Evolutionary conservation across 2,329 filamentous ascomycete genomes (phyloP).

Genomic region (Nemania sp.): DNA sequence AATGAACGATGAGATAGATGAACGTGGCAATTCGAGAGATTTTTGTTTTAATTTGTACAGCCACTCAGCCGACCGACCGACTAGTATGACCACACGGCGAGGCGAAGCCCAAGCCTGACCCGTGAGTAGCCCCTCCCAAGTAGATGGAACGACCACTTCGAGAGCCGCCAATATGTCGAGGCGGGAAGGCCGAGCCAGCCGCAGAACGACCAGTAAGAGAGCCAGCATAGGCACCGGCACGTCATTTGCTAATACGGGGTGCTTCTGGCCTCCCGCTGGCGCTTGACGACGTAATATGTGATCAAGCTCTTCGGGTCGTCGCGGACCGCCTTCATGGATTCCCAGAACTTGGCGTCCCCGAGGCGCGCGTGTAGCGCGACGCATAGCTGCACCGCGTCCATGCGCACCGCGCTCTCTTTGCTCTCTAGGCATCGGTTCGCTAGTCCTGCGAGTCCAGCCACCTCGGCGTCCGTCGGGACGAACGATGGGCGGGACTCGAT

Average conservation of each 20-base stretch:
- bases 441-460: conserved; percentile 55
- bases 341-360: conserved; percentile 69
- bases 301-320: conserved; percentile 78
- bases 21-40: neutral
- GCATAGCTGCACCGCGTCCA: conserved; percentile 81
- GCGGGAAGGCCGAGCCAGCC: conserved; percentile 14
- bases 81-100: neutral
- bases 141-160: neutral
- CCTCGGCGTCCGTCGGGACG: conserved; percentile 55
- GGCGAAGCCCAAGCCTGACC: neutral
- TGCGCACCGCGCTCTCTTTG: conserved; percentile 65
- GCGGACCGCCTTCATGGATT: conserved; percentile 63
- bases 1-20: too few species aligned
- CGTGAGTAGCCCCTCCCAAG: neutral
- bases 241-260: conserved; percentile 20
- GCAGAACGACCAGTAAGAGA: neutral
- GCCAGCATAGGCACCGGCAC: conserved; percentile 20
- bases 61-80: neutral
- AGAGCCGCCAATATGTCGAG: conserved; percentile 7
- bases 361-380: conserved; percentile 69
- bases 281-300: conserved; percentile 80
- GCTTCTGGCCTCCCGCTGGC: conserved; percentile 57
- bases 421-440: conserved; percentile 64
- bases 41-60: conserved; percentile 3
- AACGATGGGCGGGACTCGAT: conserved; percentile 55